A percentile compares a stretch with the other conserved stretches of the same genome.
These are phyloP conservation scores for Amanita jacksonii DNA, from an alignment of 768 basidiomycete species.

Conservation along the genomic window DNA sequence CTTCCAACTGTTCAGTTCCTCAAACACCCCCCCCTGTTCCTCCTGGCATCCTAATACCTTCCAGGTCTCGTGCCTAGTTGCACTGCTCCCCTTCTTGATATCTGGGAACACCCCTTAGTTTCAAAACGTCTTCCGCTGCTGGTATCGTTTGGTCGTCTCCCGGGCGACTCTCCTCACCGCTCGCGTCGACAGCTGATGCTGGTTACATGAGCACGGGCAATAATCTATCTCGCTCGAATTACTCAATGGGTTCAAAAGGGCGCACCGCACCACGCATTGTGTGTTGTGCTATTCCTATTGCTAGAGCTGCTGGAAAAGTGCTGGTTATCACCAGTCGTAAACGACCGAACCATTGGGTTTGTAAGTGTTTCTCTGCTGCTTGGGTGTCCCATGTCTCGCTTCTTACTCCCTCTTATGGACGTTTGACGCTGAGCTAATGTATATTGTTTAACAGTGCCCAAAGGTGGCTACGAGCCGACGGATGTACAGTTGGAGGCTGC, in stretches of 20 bases:
- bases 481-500: constrained; percentile 80
- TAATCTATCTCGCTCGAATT: constrained; percentile 12
- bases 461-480: constrained; percentile 83
- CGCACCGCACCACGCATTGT: constrained; percentile 76
- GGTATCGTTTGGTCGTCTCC: constrained; percentile 14
- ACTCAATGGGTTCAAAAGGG: constrained; percentile 55
- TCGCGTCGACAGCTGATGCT: constrained; percentile 18
- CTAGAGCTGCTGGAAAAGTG: constrained; percentile 63
- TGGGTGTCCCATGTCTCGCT: constrained; percentile 7
- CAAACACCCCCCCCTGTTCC: neutral
- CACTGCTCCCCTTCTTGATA: neutral
- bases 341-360: constrained; percentile 73
- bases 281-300: constrained; percentile 85
- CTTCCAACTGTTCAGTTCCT: neutral
- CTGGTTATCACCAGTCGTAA: constrained; percentile 82
- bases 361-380: constrained; percentile 45
- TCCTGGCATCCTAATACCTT: neutral
- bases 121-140: constrained; percentile 12
- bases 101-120: neutral
- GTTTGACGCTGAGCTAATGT: neutral
- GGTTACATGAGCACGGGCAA: constrained; percentile 18
- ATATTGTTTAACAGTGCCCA: constrained; percentile 52
- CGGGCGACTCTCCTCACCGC: constrained; percentile 13
- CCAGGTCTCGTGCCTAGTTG: neutral
- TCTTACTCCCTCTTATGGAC: constrained; percentile 7